Base-by-base conservation (phyloP, 805 yeast genomes). In the Hanseniaspora occidentalis region DNA sequence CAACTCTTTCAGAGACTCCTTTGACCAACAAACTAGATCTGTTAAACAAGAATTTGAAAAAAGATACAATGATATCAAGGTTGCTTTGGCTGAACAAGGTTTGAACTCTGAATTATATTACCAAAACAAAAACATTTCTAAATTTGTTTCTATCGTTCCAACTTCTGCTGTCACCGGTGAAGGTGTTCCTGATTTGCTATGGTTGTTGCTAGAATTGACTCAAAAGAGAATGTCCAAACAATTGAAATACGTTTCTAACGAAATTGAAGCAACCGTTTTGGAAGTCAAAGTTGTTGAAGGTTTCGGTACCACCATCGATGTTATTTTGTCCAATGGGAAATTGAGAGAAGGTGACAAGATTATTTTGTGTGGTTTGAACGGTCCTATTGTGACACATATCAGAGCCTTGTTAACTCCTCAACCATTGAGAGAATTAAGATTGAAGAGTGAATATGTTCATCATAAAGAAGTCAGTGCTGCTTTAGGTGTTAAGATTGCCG, bases 101-200 rank as follows among this genome's bases (percentile, higher is more conserved):
- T 79, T 92, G 69, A 92, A 92, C 70, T 84, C 97, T 42, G 98
- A 94, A 66, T 73, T 92, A 48, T 92, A 92, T 65, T 92, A 71
- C 83, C 84, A 89, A 64, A 92, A 92, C 74, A 83, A 81, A 64
- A 92, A 89, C 68, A 67, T 89, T 73, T 67, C 96, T 42, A 85
- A 86, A 61, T 85, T 79, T 56, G 98, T 92, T 42, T 86, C 96
- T 27, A 82, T 92, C 53, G 95, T 92, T 35, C 98, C 99, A 52
- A 92, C 99, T 16, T 89, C 97, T 47, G 99, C 99, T 42, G 94
- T 88, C 35, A 88, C 96, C 11, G 99, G 99, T 62, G 99, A 92
- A 67, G 99, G 99, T 83, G 94, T 92, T 53, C 98, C 99, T 38
- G 99, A 92, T 76, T 73, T 92, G 67, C 75, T 92, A 57, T 86